phyloP scores from a whole-genome alignment of 2,329 filamentous ascomycete species.

The Fusarium sp. region DNA sequence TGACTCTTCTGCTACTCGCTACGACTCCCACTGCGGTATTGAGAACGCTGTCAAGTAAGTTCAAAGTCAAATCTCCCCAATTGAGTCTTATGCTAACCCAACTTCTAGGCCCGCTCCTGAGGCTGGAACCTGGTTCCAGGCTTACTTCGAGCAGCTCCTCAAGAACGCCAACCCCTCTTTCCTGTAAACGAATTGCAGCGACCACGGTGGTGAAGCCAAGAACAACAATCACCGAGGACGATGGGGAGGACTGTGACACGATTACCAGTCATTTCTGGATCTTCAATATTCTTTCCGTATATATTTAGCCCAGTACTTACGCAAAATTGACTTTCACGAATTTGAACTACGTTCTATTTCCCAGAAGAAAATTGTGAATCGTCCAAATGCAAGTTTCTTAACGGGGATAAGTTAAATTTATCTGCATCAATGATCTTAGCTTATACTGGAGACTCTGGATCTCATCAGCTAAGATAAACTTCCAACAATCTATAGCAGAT shows the following conservation, averaged over 20 bases:
- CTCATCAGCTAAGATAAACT: not conserved
- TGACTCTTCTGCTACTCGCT: constrained; percentile 57
- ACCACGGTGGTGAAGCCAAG: not conserved
- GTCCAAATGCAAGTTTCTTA: not conserved
- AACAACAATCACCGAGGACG: not conserved
- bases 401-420: too few relatives aligned
- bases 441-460: not conserved
- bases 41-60: constrained; percentile 59
- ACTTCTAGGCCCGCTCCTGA: constrained; percentile 70
- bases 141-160: constrained; percentile 68
- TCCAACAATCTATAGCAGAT: not conserved
- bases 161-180: constrained; percentile 68
- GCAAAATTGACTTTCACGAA: not conserved
- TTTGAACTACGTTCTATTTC: not conserved
- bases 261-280: not conserved
- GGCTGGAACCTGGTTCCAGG: constrained; percentile 75
- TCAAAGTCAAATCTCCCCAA: accelerated
- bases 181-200: constrained; percentile 5
- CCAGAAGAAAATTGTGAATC: not conserved
- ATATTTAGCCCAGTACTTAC: not conserved
- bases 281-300: constrained; percentile 3
- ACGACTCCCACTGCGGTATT: constrained; percentile 60
- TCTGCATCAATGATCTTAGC: not conserved
- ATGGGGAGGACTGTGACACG: not conserved
- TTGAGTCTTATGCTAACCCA: constrained; percentile 42